Percentiles rank a stretch among this genome's conserved stretches.
phyloP scores from a whole-genome alignment of 2,329 filamentous ascomycete species.

The Fusarium transvaalense region DNA sequence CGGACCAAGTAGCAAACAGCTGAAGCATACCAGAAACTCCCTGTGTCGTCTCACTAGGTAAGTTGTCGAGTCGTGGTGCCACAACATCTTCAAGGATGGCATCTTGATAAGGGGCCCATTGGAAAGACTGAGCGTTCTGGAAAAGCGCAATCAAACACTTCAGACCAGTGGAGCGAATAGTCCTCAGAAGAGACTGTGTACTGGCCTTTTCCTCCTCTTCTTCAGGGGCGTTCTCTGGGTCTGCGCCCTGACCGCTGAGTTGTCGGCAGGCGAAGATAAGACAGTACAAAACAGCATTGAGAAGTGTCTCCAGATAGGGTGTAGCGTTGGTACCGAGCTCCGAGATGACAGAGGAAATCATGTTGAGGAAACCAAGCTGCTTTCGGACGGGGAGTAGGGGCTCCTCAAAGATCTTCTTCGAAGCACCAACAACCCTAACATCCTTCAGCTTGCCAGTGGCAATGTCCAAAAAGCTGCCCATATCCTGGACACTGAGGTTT shows the following conservation, averaged over 20 bases:
- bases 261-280: slow-evolving; percentile 76
- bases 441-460: slow-evolving; percentile 77
- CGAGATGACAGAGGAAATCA: slow-evolving; percentile 88
- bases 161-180: slow-evolving; percentile 77
- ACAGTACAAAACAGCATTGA: slow-evolving; percentile 86
- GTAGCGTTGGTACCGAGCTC: slow-evolving; percentile 81
- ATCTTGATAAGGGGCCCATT: slow-evolving; percentile 79
- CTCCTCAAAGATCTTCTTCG: slow-evolving; percentile 65
- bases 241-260: slow-evolving; percentile 59
- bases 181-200: slow-evolving; percentile 71
- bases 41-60: slow-evolving; percentile 88
- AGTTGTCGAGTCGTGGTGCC: slow-evolving; percentile 79
- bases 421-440: slow-evolving; percentile 68
- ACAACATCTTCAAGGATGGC: slow-evolving; percentile 81
- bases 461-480: slow-evolving; percentile 86
- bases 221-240: slow-evolving; percentile 54
- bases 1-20: slow-evolving; percentile 85
- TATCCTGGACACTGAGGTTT: slow-evolving; percentile 78
- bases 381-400: slow-evolving; percentile 77
- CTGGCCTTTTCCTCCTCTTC: slow-evolving; percentile 60
- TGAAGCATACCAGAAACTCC: slow-evolving; percentile 86
- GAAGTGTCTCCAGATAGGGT: slow-evolving; percentile 75
- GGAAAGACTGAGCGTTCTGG: slow-evolving; percentile 74
- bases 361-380: slow-evolving; percentile 91
- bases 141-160: slow-evolving; percentile 87